Base-by-base conservation (phyloP, 2,329 filamentous ascomycete species). In the Aureobasidium mangrovei region DNA sequence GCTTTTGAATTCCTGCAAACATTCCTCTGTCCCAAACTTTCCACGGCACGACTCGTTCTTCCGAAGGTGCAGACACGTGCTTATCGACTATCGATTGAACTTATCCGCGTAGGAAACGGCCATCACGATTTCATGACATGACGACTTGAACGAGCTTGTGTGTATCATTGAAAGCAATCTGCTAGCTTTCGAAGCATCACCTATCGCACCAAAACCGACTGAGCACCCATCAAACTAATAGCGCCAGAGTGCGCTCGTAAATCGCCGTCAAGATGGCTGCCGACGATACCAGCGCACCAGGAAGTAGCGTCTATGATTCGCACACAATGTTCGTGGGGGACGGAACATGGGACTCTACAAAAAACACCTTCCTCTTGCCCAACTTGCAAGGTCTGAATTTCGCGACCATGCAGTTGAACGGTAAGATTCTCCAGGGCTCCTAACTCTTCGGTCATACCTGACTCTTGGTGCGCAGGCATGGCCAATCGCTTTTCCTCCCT, bases 341-440 rank as follows among this genome's bases (percentile, higher is more conserved):
- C 66, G 88, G 88, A 26, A 91, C 88, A 33, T 93, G 88, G 87
- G 85, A 91, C 63, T 84, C 85, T 55, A 76, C 78, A 56, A 84
- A 84, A 66, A 88, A 91, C 64, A 83, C 80, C 18, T 93, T 91
- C 66, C 72, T 93, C 53, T 72, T 93, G 49, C 88, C 88, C 35
- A 90, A 90, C 64, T 72, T 93, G 43, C 75, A 84, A 62, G 86
- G 86, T 7, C 70, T 88, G 59, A 88, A 90, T 66, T 88, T 88
- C 67, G 85, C 84, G 47, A 91, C 87, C 4, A 91, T 88, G 83
- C 82, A 79, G 66, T 90, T 89, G 71, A 93, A 93, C 78, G 88
- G 86, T 88, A 72, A 61, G 75, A 63, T 26, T 35, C 9, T 32
- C 18, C 29, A 42, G 4, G 42, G 10, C 38, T 18, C 29, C 7